Evolutionary conservation across 805 yeast species (phyloP).

Genomic region (Jamesozyma spencerorum): DNA sequence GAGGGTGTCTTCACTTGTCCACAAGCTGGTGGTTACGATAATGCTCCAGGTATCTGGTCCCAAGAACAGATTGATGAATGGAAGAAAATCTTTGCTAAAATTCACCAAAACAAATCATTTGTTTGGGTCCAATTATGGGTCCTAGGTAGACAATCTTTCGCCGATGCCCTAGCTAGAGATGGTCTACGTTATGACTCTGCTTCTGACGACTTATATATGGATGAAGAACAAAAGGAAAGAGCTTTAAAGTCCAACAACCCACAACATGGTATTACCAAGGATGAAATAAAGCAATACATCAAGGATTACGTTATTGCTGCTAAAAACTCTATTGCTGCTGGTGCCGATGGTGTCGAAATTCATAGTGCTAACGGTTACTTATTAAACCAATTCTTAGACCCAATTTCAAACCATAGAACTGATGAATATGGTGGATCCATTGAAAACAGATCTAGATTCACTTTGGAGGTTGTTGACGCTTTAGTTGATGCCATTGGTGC

Average conservation of each 20-base stretch:
- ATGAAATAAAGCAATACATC: slow-evolving; percentile 35
- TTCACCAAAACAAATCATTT: slow-evolving; percentile 43
- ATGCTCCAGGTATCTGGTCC: slow-evolving; percentile 44
- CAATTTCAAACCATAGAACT: slow-evolving; percentile 36
- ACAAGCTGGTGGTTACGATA: slow-evolving; percentile 35
- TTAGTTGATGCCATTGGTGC: slow-evolving; percentile 45
- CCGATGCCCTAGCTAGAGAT: slow-evolving; percentile 30
- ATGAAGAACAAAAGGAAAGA: slow-evolving; percentile 29
- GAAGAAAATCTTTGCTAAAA: slow-evolving; percentile 39
- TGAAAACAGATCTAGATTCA: slow-evolving; percentile 40
- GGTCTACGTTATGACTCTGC: slow-evolving; percentile 35
- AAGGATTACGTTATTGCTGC: slow-evolving; percentile 40
- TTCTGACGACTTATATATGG: slow-evolving; percentile 30
- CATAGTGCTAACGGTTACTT: slow-evolving; percentile 64
- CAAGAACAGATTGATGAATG: slow-evolving; percentile 41
- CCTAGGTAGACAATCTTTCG: slow-evolving; percentile 36
- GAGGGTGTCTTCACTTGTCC: slow-evolving; percentile 50
- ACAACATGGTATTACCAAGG: slow-evolving; percentile 26
- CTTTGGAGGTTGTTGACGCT: slow-evolving; percentile 43
- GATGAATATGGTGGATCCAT: slow-evolving; percentile 50
- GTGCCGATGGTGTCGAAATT: slow-evolving; percentile 55
- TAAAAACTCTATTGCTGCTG: slow-evolving; percentile 30
- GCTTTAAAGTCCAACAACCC: slow-evolving; percentile 30
- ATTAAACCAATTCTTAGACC: slow-evolving; percentile 46
- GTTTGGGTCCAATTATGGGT: slow-evolving; percentile 46